These are phyloP conservation scores for Fusarium euwallaceae DNA, from an alignment of 2,329 filamentous ascomycete species.

Conservation along the genomic window DNA sequence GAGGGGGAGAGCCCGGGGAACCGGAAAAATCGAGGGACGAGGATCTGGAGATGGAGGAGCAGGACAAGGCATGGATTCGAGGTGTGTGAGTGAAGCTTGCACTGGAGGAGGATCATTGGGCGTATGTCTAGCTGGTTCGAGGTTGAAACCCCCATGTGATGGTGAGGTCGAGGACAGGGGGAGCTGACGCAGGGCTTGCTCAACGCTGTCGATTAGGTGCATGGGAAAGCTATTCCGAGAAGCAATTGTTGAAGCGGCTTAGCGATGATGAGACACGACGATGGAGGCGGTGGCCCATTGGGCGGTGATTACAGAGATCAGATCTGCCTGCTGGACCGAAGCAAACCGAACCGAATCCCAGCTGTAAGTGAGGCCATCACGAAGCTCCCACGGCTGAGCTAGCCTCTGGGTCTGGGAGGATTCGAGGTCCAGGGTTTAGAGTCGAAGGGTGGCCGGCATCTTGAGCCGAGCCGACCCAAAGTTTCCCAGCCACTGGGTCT, in stretches of 20 bases:
- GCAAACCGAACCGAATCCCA: slow-evolving; percentile 11
- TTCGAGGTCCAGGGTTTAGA: not conserved
- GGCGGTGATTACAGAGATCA: not conserved
- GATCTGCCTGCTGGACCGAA: slow-evolving; percentile 18
- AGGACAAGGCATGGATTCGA: slow-evolving; percentile 3
- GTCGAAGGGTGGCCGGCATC: slow-evolving; percentile 9
- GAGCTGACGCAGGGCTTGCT: not conserved
- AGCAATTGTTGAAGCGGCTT: not conserved
- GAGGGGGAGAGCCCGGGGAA: slow-evolving; percentile 17
- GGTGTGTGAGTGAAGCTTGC: not conserved
- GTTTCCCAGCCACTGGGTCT: slow-evolving; percentile 13
- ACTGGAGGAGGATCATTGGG: not conserved
- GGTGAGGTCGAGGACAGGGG: not conserved
- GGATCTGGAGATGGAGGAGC: not conserved
- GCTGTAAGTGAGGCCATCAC: slow-evolving; percentile 11
- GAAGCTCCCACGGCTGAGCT: not conserved
- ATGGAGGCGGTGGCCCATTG: not conserved
- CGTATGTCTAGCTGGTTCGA: slow-evolving; percentile 3
- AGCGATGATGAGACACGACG: not conserved
- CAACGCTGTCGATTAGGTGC: not conserved
- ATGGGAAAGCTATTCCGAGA: not conserved
- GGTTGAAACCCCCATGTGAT: not conserved
- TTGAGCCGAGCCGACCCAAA: slow-evolving; percentile 15
- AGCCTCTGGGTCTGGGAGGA: not conserved
- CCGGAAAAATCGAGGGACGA: slow-evolving; percentile 20